Evolutionary conservation across 2,329 filamentous ascomycete species (phyloP), one percentile per base, ranked within the genome.

Genomic region (Cytospora piceae): DNA sequence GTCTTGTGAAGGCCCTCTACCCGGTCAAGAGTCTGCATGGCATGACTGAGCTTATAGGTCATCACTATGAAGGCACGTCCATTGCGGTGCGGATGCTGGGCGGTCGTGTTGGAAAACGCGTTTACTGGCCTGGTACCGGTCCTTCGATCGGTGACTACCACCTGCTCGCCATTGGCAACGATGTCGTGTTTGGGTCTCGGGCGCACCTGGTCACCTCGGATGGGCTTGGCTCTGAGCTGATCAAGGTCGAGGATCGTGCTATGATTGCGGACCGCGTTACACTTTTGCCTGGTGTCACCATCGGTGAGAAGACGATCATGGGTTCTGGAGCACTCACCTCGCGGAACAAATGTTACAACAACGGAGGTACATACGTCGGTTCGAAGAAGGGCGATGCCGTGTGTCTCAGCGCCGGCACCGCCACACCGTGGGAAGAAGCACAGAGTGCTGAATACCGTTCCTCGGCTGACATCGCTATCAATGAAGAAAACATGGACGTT

Each of bases 161-260:
- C 67, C 74, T 86, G 0, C 70, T 87, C 14, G 79, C 86, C 29
- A 77, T 87, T 67, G 85, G 85, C 12, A 80, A 86, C 64, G 81
- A 87, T 72, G 84, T 87, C n/a, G 83, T 87, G 12, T 87, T 87
- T 68, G 84, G 85, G 0, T 86, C 83, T 15, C 79, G 83, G 3
- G 81, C 83, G 3, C 79, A 84, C 64, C 70, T 87, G 0, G 73
- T 86, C 34, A 86, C 83, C 1, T 82, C 82, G 0, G 84, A 87
- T 70, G 81, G 79, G 3, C 74, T 72, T 27, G 81, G 84, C 0
- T 82, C 81, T 14, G 81, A 82, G 17, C 74, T 70, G 11, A 77
- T 87, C 56, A 77, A 73, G 15, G 79, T 87, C 58, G 72, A 75
- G 8, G 78, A 82, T 64, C 75, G 81, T 1, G 79, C 83, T 24